phyloP scores from a whole-genome alignment of 2,329 filamentous ascomycete genomes.

The Teratosphaeria destructans region DNA sequence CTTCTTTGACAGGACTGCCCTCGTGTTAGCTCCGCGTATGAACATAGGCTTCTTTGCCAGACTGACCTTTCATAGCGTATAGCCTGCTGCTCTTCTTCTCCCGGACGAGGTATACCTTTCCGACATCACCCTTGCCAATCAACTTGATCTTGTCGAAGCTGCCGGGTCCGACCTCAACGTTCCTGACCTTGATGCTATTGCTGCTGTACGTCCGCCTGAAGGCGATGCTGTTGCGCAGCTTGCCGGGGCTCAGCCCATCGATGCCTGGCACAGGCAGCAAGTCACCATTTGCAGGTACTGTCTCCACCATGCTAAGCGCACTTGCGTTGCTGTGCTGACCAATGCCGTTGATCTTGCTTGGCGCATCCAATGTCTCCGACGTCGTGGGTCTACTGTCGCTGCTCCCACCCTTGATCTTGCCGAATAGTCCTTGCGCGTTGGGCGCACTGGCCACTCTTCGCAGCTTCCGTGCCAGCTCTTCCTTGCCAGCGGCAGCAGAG shows the following conservation, averaged over 20 bases:
- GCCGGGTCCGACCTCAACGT: constrained; percentile 87
- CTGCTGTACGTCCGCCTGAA: constrained; percentile 96
- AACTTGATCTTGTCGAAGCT: constrained; percentile 99
- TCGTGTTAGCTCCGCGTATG: neutral
- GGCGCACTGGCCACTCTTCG: constrained; percentile 91
- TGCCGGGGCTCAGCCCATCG: constrained; percentile 56
- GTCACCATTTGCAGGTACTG: constrained; percentile 25
- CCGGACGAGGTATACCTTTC: constrained; percentile 92
- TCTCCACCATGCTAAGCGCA: constrained; percentile 46
- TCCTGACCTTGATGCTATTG: constrained; percentile 96
- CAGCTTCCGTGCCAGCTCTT: constrained; percentile 86
- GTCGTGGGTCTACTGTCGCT: constrained; percentile 61
- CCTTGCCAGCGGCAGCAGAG: constrained; percentile 71
- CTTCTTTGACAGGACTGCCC: constrained; percentile 88
- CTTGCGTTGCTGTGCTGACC: constrained; percentile 31
- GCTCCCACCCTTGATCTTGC: constrained; percentile 30
- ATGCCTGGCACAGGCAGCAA: constrained; percentile 29
- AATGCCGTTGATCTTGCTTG: constrained; percentile 36
- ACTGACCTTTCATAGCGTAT: constrained; percentile 93
- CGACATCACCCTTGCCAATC: constrained; percentile 96
- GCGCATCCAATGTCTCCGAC: constrained; percentile 77
- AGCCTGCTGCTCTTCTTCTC: constrained; percentile 95
- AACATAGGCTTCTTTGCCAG: neutral
- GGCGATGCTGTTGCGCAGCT: constrained; percentile 55
- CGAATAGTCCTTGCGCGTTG: constrained; percentile 88